These are phyloP conservation scores for Metarhizium brunneum DNA, from an alignment of 2,329 filamentous ascomycete genomes.

Conservation along the genomic window DNA sequence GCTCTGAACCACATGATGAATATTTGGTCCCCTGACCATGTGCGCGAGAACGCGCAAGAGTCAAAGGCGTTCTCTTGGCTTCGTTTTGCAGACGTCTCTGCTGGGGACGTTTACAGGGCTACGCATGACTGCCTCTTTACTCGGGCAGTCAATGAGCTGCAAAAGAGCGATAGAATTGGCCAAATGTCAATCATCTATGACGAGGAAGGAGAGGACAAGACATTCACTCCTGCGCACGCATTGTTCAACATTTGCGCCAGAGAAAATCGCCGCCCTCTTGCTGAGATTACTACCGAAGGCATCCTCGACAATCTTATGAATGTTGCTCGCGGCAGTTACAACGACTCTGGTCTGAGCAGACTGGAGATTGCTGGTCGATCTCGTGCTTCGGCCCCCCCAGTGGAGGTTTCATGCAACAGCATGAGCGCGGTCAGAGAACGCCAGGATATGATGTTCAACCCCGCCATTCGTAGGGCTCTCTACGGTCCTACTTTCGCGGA, in stretches of 20 bases:
- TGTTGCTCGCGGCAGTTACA: conserved; percentile 57
- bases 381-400: conserved; percentile 74
- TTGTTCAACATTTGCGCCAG: conserved; percentile 74
- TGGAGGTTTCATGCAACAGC: conserved; percentile 69
- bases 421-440: conserved; percentile 57
- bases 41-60: conserved; percentile 52
- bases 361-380: conserved; percentile 76
- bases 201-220: conserved; percentile 44
- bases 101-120: conserved; percentile 60
- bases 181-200: conserved; percentile 63
- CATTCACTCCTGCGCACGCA: conserved; percentile 63
- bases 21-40: conserved; percentile 76
- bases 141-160: conserved; percentile 55
- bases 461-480: conserved; percentile 62
- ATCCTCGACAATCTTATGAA: conserved; percentile 70
- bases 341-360: conserved; percentile 60
- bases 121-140: conserved; percentile 64
- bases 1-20: conserved; percentile 79
- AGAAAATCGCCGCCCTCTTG: conserved; percentile 55
- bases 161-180: conserved; percentile 50
- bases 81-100: conserved; percentile 71
- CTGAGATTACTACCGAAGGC: conserved; percentile 63
- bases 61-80: conserved; percentile 78
- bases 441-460: conserved; percentile 70
- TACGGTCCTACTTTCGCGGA: conserved; percentile 56